Base-by-base conservation (phyloP, 1,284 basidiomycete species). In the Fomitopsis betulina region DNA sequence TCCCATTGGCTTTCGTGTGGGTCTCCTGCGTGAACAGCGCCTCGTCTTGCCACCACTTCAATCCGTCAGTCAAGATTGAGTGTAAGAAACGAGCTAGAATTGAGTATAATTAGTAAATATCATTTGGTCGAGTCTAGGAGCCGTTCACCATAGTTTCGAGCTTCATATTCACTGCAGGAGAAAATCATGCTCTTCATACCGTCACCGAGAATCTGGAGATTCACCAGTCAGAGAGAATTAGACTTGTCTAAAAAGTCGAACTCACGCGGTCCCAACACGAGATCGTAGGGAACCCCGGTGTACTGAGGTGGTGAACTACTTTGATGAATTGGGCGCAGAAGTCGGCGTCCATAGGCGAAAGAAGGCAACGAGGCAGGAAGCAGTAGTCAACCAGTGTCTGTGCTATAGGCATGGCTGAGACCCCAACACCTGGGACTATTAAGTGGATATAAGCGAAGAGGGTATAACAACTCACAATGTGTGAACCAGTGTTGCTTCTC, bases 311-410 rank as follows among this genome's bases (percentile, higher is more conserved):
- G 67, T 99, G 96, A 54, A 97, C 79, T 7, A 89, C 80, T 65
- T 91, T 91, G 69, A 99, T 89, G 68, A 99, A 92, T 65, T 93
- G 90, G 8, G 93, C 91, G 59, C 95, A 94, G 64, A 90, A 99
- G 56, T 96, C 89, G 10, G 97, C 97, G 72, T 99, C 97, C 82
- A 95, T 93, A 0, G 96, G 94, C 0, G 96, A 96, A 15, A 98
- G 77, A 39, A 97, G 79, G 59, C 91, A 93, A 32, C 97, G 87
- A 3, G 97, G 96, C 67, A 93, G 89, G 62, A 99, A 84, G 72
- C 97, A 99, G 68, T 96, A 86, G 69, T 98, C 94, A 55, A 94
- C 85, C 43, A 96, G 74, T 19, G 86, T 78, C 33, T 81, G 76
- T 25, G 85, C 81, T 42, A 92, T 75, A 13, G 30, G 9, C 19